Evolutionary conservation across 1,284 basidiomycete genomes (phyloP).

Genomic region (Anthracocystis panici-leucophaei): DNA sequence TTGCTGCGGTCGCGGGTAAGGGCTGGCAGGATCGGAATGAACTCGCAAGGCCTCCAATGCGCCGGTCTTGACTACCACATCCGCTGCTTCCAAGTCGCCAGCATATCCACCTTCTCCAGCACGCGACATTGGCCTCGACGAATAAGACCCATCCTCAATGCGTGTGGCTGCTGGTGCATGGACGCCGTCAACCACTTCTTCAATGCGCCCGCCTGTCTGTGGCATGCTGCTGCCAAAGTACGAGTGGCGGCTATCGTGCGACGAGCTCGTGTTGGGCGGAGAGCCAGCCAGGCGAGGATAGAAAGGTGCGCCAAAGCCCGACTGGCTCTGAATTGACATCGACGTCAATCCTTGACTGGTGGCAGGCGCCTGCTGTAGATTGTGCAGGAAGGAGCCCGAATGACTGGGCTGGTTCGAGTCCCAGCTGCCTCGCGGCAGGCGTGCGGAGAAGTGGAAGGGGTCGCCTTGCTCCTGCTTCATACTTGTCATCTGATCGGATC

Average conservation of each 20-base stretch:
- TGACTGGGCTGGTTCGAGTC: conserved; percentile 46
- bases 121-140: conserved; percentile 37
- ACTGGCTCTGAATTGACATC: conserved; percentile 33
- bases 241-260: conserved; percentile 44
- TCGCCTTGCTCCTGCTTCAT: conserved; percentile 36
- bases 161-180: conserved; percentile 22
- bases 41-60: conserved; percentile 16
- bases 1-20: conserved; percentile 25
- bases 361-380: conserved; percentile 36
- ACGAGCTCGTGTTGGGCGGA: conserved; percentile 46
- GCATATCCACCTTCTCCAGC: conserved; percentile 31
- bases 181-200: conserved; percentile 22
- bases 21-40: conserved; percentile 31
- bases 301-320: conserved; percentile 19
- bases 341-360: conserved; percentile 46
- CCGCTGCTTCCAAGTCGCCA: conserved; percentile 32
- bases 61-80: conserved; percentile 20
- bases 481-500: conserved; percentile 8
- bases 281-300: conserved; percentile 29
- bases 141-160: conserved; percentile 20
- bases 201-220: conserved; percentile 20
- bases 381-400: conserved; percentile 17
- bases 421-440: conserved; percentile 41
- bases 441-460: conserved; percentile 43
- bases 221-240: conserved; percentile 10